A percentile compares a stretch with the other conserved stretches of the same genome.
phyloP scores from a whole-genome alignment of 305 asterid genomes.

The Rubia balearica region DNA sequence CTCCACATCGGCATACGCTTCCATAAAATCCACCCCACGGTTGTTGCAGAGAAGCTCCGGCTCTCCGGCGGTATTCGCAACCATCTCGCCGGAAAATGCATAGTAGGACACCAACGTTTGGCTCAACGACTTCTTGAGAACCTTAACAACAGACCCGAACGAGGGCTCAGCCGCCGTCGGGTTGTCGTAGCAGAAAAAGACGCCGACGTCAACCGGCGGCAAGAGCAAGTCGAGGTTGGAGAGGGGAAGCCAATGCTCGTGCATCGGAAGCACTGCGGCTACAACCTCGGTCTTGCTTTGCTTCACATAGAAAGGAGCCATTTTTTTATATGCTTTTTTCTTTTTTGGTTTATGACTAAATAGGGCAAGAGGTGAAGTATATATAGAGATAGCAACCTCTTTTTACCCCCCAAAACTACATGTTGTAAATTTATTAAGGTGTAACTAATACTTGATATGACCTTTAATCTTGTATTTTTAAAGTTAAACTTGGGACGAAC shows the following conservation, averaged over 20 bases:
- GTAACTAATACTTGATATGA: background rate
- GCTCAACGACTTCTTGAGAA: slow-evolving; percentile 19
- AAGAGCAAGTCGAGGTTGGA: slow-evolving; percentile 35
- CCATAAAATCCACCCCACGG: slow-evolving; percentile 20
- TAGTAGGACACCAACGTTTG: slow-evolving; percentile 16
- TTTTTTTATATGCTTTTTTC: background rate
- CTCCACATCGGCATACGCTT: slow-evolving; percentile 27
- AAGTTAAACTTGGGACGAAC: background rate
- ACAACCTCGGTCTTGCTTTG: slow-evolving; percentile 13
- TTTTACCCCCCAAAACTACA: background rate
- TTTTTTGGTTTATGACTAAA: background rate
- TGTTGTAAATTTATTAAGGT: background rate
- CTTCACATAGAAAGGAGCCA: slow-evolving; percentile 6
- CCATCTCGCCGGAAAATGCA: slow-evolving; percentile 26
- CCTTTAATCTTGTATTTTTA: background rate
- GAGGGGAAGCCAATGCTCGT: slow-evolving; percentile 25
- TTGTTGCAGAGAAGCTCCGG: slow-evolving; percentile 27
- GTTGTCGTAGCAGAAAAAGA: slow-evolving; percentile 25
- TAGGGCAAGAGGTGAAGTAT: background rate
- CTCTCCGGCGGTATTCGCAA: slow-evolving; percentile 14
- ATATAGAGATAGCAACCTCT: background rate
- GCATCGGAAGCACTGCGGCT: slow-evolving; percentile 21
- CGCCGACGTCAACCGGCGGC: slow-evolving; percentile 23
- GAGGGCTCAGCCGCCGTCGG: background rate
- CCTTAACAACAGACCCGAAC: background rate